Conservation (phyloP, 345 rosid genomes). For the Trapa incisa region DNA sequence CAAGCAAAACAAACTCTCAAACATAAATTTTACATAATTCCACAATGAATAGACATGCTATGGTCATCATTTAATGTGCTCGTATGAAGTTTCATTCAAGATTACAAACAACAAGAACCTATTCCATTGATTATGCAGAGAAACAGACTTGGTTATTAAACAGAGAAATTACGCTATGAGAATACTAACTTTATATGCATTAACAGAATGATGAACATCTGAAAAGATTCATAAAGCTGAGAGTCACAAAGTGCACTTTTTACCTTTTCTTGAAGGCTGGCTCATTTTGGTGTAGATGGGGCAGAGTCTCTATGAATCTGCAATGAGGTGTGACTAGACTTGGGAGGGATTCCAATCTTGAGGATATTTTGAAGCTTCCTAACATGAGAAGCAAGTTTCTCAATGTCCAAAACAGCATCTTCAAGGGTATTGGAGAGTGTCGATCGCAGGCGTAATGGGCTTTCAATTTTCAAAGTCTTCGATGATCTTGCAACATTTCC, state of each 20-base stretch:
- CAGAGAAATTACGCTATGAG: too few species aligned
- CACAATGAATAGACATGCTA: too few species aligned
- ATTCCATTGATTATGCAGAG: too few species aligned
- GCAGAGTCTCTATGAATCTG: slow-evolving; percentile 31
- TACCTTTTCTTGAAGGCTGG: not conserved
- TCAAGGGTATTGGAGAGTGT: slow-evolving; percentile 32
- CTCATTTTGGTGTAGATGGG: slow-evolving; percentile 15
- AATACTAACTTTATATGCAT: not conserved
- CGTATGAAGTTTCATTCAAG: too few species aligned
- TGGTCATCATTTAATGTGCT: too few species aligned
- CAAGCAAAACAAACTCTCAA: too few species aligned
- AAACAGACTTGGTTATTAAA: too few species aligned
- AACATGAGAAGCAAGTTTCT: slow-evolving; percentile 42
- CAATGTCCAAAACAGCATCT: slow-evolving; percentile 49
- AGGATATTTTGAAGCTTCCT: slow-evolving; percentile 40
- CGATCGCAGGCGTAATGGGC: slow-evolving; percentile 20
- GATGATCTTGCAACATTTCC: slow-evolving; percentile 2
- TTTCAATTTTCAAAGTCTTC: slow-evolving; percentile 19
- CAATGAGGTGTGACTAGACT: slow-evolving; percentile 22
- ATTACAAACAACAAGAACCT: too few species aligned
- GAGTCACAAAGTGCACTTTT: not conserved
- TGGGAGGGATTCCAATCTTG: slow-evolving; percentile 14
- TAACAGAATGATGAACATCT: not conserved
- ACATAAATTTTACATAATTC: too few species aligned
- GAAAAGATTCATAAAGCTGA: not conserved